phyloP scores from a whole-genome alignment of 2,329 filamentous ascomycete species.

The Aureobasidium leucospermi region DNA sequence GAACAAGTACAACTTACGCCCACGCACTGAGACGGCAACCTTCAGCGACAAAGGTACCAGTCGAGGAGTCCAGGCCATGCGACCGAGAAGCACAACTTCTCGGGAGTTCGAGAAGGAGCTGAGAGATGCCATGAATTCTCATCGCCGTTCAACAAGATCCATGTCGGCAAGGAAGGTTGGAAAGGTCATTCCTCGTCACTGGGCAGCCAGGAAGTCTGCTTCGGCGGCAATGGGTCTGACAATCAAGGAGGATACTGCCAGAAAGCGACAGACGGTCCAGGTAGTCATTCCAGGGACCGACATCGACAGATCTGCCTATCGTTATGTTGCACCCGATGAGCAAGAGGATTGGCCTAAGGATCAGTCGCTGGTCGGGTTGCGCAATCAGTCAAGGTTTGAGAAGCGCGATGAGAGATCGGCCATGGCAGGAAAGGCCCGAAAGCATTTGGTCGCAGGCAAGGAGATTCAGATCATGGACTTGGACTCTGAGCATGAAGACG shows the following conservation, averaged over 20 bases:
- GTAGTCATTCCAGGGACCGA: background rate
- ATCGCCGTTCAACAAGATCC: background rate
- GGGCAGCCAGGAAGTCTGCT: background rate
- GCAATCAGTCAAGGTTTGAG: too few species aligned
- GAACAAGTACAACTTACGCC: background rate
- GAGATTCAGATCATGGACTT: too few species aligned
- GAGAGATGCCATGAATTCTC: background rate
- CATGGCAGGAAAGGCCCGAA: too few species aligned
- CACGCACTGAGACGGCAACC: background rate
- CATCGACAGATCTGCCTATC: background rate
- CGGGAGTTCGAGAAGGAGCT: too few species aligned
- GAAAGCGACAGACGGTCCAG: background rate
- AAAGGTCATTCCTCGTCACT: background rate
- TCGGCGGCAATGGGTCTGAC: background rate
- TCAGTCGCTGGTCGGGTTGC: too few species aligned
- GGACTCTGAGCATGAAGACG: too few species aligned
- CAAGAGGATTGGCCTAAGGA: too few species aligned
- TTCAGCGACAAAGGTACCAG: background rate
- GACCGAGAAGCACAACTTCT: background rate
- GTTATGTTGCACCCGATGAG: background rate
- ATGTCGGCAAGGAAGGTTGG: background rate
- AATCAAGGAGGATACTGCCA: background rate
- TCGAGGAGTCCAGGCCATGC: too few species aligned
- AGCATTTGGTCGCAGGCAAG: too few species aligned
- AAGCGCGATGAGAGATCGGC: too few species aligned